phyloP scores from a whole-genome alignment of 192 early-diverging fungal genomes.

The Coemansia sp. region DNA sequence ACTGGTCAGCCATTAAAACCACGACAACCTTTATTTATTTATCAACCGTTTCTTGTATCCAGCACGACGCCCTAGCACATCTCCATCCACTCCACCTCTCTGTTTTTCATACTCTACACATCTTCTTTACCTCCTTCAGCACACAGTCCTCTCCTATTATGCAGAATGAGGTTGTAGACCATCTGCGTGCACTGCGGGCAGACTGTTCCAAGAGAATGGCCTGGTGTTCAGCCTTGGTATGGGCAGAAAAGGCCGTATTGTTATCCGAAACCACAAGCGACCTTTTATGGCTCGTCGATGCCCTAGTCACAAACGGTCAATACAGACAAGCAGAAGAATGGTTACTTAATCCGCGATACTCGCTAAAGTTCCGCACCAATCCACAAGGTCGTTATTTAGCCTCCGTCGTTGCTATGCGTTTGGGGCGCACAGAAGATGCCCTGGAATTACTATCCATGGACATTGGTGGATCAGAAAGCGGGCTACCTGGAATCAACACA shows the following conservation, averaged over 20 bases:
- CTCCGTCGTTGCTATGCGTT: slow-evolving; percentile 42
- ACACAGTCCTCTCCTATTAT: too few relatives aligned
- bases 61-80: too few relatives aligned
- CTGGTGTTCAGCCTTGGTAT: slow-evolving; percentile 45
- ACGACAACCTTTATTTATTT: too few relatives aligned
- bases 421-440: slow-evolving; percentile 47
- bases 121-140: too few relatives aligned
- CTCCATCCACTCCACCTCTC: too few relatives aligned
- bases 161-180: slow-evolving; percentile 24
- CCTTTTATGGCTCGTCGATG: slow-evolving; percentile 44
- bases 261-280: slow-evolving; percentile 30
- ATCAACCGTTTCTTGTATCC: too few relatives aligned
- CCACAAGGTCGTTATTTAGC: slow-evolving; percentile 35
- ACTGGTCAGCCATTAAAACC: too few relatives aligned
- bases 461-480: not conserved
- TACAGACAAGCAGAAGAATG: slow-evolving; percentile 48
- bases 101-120: too few relatives aligned
- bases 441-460: slow-evolving; percentile 21
- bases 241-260: slow-evolving; percentile 44
- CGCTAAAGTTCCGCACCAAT: slow-evolving; percentile 11
- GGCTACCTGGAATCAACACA: too few relatives aligned
- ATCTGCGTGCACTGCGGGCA: slow-evolving; percentile 35
- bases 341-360: slow-evolving; percentile 22
- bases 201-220: slow-evolving; percentile 38
- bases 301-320: slow-evolving; percentile 49